Evolutionary conservation across 805 yeast genomes (phyloP).

Genomic region (Candida sphagnicola): DNA sequence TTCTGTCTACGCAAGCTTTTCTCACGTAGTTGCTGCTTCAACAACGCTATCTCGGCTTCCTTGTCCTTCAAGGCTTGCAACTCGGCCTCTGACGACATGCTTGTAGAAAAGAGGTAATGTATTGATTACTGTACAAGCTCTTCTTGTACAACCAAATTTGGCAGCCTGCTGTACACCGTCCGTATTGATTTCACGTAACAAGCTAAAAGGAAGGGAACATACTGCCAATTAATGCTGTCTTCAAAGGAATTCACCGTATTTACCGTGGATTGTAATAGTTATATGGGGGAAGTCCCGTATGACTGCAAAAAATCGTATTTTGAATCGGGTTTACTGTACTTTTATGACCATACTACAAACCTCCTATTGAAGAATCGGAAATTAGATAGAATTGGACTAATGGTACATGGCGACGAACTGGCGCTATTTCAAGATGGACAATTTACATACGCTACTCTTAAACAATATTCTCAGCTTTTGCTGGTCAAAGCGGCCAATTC

Average conservation of each 20-base stretch:
- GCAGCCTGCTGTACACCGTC: neutral
- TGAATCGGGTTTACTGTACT: slow-evolving; percentile 36
- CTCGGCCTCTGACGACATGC: neutral
- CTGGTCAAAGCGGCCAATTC: neutral
- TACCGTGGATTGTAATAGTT: slow-evolving; percentile 47
- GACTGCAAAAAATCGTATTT: slow-evolving; percentile 36
- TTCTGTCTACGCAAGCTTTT: neutral
- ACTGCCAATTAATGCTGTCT: slow-evolving; percentile 5
- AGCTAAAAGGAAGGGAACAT: neutral
- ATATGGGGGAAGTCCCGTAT: slow-evolving; percentile 37
- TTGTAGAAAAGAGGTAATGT: neutral
- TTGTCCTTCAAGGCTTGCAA: neutral
- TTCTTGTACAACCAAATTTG: neutral
- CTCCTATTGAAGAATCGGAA: slow-evolving; percentile 26
- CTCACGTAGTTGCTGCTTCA: neutral
- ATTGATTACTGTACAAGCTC: neutral
- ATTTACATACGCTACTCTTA: slow-evolving; percentile 4
- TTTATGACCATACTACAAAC: slow-evolving; percentile 33
- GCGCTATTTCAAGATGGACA: slow-evolving; percentile 6
- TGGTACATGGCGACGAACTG: slow-evolving; percentile 7
- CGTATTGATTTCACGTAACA: neutral
- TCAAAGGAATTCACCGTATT: slow-evolving; percentile 40
- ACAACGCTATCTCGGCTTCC: neutral
- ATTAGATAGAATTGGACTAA: slow-evolving; percentile 37
- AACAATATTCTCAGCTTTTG: slow-evolving; percentile 3